Base-by-base conservation (phyloP, 306 rosid genomes). In the Oemleria cerasiformis region DNA sequence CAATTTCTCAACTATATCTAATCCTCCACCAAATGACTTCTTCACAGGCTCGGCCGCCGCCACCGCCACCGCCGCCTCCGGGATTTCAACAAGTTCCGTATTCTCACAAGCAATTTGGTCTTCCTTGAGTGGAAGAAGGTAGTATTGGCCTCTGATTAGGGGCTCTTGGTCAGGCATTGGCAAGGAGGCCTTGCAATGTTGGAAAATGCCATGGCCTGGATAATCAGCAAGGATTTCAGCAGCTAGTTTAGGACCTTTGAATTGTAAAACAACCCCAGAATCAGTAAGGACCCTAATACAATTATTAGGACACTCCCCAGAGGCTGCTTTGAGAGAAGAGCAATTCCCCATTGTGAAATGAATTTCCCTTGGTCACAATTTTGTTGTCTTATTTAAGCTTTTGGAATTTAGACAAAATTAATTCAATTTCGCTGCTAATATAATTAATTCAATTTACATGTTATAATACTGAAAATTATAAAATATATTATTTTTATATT, bases 321-420 rank as follows among this genome's bases (percentile, higher is more conserved):
- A 80, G 67, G 68, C 76, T 56, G 68, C 82, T 74, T 84, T 86
- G 64, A 81, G 65, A 66, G 92, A 84, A 51, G 91, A 82, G 63
- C 96, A 90, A 67, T 90, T 90, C 45, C 96, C 96, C 96, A 90
- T 88, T 78, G 55, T 17, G 39, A 56, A 17, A 14, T 70, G 41
- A 65, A 57, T 53, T 34, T 15, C 2, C 34, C 72, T 44, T 4
- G n/a, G 45, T 14, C 54, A 65, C 54, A 47, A 63, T 60, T 42
- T 5, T 15, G 17, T 11, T 5, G 49, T 17, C 54, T 21, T 79
- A 77, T 82, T 64, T 19, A 77, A 64, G 65, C 58, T 79, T 75
- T 72, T 70, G 65, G 78, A 74, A 54, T 62, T 42, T 59, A n/a
- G n/a, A n/a, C n/a, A n/a, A n/a, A n/a, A n/a, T n/a, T n/a, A n/a